Evolutionary conservation across 2,329 filamentous ascomycete genomes (phyloP), one percentile per base, ranked within the genome.

Genomic region (Nigrograna mackinnonii): DNA sequence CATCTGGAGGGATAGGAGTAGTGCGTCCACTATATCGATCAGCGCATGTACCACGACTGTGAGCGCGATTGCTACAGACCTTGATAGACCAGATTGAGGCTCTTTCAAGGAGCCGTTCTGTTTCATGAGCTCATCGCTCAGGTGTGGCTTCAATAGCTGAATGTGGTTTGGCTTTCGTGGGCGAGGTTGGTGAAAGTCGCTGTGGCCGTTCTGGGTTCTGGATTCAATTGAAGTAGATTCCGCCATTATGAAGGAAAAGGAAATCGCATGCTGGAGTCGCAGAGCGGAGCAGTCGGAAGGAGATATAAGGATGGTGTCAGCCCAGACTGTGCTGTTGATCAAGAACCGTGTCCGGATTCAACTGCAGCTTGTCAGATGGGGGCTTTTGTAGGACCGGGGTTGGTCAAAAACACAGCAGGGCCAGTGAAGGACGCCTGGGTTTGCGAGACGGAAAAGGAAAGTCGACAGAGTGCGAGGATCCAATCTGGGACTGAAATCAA

Each of bases 1-100:
- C 94, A 79, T 97, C 91, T 57, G 85, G 80, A 40, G 92, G 84
- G 35, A 96, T 71, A 32, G 91, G 91, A 4, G 91, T 96, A 12
- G 89, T 91, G 44, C 82, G 82, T 46, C 90, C 89, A 70, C 90
- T 95, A 39, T 13, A n/a, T 9, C 20, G 21, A 47, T 66, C 39
- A 66, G 55, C 45, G 20, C 30, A 28, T 55, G 85, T 79, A 38
- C 90, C 82, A 22, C 94, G 89, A 13, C n/a, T 6, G 89, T 95
- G n/a, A 17, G 88, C 89, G 41, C 80, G 79, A 48, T 86, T 86
- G 68, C 86, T 91, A 35, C 38, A n/a, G 44, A 66, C 67, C 67
- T 70, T 22, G 68, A 70, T 19, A 64, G 42, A 3, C 55, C 63
- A 11, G 68, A 69, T 5, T 39, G 46, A 11, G 57, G 40, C 30